Percentiles rank a stretch among this genome's conserved stretches.
Conservation (phyloP, 176 grass and related monocot species). For the Calamus simplicifolius region DNA sequence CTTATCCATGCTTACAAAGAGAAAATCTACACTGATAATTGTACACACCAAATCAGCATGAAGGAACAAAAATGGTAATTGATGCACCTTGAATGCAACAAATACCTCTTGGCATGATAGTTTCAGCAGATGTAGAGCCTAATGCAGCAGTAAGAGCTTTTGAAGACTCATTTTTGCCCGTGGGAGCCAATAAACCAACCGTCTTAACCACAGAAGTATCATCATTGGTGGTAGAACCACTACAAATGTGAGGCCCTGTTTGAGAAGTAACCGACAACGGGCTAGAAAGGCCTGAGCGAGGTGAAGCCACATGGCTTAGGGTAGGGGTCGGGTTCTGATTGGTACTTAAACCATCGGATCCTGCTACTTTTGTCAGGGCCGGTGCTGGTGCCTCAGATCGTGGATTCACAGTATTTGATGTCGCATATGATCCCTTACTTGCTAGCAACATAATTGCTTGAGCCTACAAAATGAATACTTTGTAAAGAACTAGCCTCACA, state of each 20-base stretch:
- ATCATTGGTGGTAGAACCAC: background rate
- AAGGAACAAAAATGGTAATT: too few relatives aligned
- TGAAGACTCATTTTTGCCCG: background rate
- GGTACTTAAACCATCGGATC: constrained; percentile 2
- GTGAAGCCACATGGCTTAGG: background rate
- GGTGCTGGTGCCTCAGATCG: constrained; percentile 2
- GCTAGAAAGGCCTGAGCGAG: background rate
- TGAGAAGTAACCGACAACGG: background rate
- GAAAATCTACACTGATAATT: too few relatives aligned
- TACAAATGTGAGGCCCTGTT: background rate
- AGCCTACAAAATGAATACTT: constrained; percentile 14
- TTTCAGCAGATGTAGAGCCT: too few relatives aligned
- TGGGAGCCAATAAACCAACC: background rate
- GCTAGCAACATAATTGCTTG: constrained; percentile 23
- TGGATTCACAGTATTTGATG: background rate
- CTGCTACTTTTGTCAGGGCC: constrained; percentile 3
- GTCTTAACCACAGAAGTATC: background rate
- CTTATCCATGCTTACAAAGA: too few relatives aligned
- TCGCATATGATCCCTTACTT: constrained; percentile 13
- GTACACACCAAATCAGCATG: too few relatives aligned
- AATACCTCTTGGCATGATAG: too few relatives aligned
- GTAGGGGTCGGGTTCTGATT: constrained; percentile 7
- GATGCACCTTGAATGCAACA: too few relatives aligned
- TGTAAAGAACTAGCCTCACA: background rate
- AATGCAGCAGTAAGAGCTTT: background rate